Evolutionary conservation across 2,329 filamentous ascomycete genomes (phyloP), one percentile per base, ranked within the genome.

Genomic region (Ambrosiella beaveri): DNA sequence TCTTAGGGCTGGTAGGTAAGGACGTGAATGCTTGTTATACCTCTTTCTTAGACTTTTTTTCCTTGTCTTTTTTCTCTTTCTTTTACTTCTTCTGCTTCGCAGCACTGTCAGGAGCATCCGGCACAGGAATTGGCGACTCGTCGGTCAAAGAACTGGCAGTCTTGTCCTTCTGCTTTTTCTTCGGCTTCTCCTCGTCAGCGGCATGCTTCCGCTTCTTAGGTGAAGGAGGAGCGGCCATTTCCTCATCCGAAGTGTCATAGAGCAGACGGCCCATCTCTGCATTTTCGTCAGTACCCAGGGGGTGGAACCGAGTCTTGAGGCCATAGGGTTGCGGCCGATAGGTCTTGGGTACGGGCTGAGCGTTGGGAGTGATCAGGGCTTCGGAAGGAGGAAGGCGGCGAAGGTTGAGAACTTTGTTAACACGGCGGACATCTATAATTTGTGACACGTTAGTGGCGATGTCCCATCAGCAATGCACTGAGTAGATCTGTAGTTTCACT

Each of bases 311-410:
- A 68, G 82, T 77, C 64, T 76, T 80, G 57, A 90, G 70, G 6
- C 81, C 83, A 64, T 77, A 74, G 1, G 86, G 84, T 66, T 89
- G 86, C 51, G 78, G 73, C 60, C 82, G 78, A 54, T 80, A 72
- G 1, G 74, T 70, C 39, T 71, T 72, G 15, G 54, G 41, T 57
- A 65, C 36, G 11, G 54, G 41, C n/a, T 39, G 55, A 8, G 54
- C 40, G 40, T 51, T 58, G 19, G 44, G 41, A 15, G 44, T 56
- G 1, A 54, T 54, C 13, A 61, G 41, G 12, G 54, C 41, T 1
- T 53, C 54, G 11, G 54, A 40, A 13, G 54, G 57, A 36, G 54
- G 40, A 19, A 59, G 37, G 35, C 59, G 57, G 50, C 59, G 59
- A 13, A 61, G 35, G 37, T 55, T 61, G 45, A 61, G 37, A 11